Percentiles rank a stretch among this genome's conserved stretches.
These are phyloP conservation scores for Termitomyces eurrhizus DNA, from an alignment of 768 basidiomycete species.

Conservation along the genomic window DNA sequence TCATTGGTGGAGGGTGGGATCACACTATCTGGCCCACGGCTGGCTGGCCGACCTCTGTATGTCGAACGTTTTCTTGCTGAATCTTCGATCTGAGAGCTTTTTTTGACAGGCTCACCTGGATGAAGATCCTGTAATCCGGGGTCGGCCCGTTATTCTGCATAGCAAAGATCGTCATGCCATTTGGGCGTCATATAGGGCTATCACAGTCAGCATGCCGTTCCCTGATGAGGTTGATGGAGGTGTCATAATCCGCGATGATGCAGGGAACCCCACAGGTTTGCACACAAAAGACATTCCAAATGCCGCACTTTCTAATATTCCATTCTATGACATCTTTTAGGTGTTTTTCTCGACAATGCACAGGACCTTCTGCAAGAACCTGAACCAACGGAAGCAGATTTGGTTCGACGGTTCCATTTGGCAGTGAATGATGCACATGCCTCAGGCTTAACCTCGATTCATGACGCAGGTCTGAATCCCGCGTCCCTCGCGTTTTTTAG, in stretches of 20 bases:
- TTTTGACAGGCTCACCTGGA: slow-evolving; percentile 63
- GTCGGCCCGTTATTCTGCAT: slow-evolving; percentile 71
- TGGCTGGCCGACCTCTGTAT: slow-evolving; percentile 67
- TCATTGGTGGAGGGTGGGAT: slow-evolving; percentile 89
- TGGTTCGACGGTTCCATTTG: slow-evolving; percentile 54
- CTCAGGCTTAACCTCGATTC: slow-evolving; percentile 76
- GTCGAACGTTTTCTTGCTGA: slow-evolving; percentile 18
- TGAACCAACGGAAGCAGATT: slow-evolving; percentile 56
- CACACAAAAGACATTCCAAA: slow-evolving; percentile 7
- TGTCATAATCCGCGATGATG: slow-evolving; percentile 62
- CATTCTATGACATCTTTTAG: slow-evolving; percentile 27
- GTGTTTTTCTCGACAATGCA: slow-evolving; percentile 83
- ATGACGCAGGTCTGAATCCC: slow-evolving; percentile 78
- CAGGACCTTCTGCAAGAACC: slow-evolving; percentile 70
- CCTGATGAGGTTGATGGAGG: slow-evolving; percentile 78
- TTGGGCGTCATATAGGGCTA: slow-evolving; percentile 72
- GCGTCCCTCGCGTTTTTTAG: slow-evolving; percentile 72
- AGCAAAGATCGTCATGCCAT: slow-evolving; percentile 88
- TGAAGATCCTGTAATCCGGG: slow-evolving; percentile 58
- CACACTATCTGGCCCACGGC: slow-evolving; percentile 69
- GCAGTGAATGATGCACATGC: slow-evolving; percentile 67
- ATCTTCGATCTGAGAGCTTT: background rate
- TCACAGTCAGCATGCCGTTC: slow-evolving; percentile 56
- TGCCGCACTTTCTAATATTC: slow-evolving; percentile 3
- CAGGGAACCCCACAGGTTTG: slow-evolving; percentile 69